Evolutionary conservation across 2,329 filamentous ascomycete species (phyloP).

Genomic region (Pseudocercospora fuligena): DNA sequence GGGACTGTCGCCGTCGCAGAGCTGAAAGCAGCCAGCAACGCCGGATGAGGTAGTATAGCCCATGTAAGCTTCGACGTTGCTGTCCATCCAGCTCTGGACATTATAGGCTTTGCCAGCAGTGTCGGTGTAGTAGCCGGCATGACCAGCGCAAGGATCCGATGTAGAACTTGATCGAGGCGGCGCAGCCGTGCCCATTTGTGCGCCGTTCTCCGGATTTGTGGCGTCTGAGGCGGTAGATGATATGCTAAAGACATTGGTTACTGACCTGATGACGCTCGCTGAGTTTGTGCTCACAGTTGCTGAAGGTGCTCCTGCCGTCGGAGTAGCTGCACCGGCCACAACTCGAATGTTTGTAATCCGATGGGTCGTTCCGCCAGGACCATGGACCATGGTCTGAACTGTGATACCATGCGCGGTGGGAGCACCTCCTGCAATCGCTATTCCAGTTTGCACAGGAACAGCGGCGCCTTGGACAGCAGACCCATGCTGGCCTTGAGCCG

Average conservation of each 20-base stretch:
- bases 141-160: background rate
- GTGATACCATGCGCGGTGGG: no score
- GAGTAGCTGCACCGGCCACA: background rate
- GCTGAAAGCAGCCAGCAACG: background rate
- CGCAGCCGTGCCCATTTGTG: background rate
- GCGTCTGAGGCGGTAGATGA: background rate
- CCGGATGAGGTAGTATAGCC: background rate
- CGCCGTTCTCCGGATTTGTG: background rate
- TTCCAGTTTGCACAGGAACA: background rate
- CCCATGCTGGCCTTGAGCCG: background rate
- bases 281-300: background rate
- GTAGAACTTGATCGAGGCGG: background rate
- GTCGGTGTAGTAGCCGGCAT: background rate
- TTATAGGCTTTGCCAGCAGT: background rate
- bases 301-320: background rate
- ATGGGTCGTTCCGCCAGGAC: background rate
- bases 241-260: background rate
- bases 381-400: background rate
- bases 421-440: background rate
- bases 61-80: conserved; percentile 1
- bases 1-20: background rate
- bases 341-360: background rate
- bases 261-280: background rate
- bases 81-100: background rate
- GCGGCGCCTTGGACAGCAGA: background rate